Evolutionary conservation across 345 rosid genomes (phyloP).

Genomic region (Eutrema heterophyllum): DNA sequence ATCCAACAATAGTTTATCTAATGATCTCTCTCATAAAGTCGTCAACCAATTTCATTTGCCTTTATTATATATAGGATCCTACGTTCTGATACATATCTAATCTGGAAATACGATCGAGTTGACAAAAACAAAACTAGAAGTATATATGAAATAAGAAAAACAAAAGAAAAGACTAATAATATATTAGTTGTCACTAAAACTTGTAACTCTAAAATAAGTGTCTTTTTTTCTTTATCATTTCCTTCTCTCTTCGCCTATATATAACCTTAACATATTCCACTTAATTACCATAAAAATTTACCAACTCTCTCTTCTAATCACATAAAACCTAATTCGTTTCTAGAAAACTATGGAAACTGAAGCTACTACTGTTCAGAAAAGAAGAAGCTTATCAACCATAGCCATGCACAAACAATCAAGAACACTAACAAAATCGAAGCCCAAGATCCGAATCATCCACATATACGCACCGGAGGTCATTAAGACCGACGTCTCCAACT

Average conservation of each 20-base stretch:
- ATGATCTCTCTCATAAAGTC: background rate
- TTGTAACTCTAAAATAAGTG: background rate
- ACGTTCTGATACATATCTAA: constrained; percentile 2
- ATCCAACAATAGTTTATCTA: constrained; percentile 8
- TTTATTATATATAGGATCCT: background rate
- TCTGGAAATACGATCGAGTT: background rate
- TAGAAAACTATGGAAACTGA: constrained; percentile 30
- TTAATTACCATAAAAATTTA: constrained; percentile 28
- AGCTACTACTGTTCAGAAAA: constrained; percentile 23
- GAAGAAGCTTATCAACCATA: constrained; percentile 28
- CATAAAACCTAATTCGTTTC: constrained; percentile 3
- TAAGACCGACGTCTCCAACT: constrained; percentile 75
- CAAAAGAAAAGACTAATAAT: background rate
- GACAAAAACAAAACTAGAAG: background rate
- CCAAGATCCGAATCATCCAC: constrained; percentile 73
- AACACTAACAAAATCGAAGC: constrained; percentile 53
- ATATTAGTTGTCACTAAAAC: background rate
- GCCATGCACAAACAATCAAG: constrained; percentile 44
- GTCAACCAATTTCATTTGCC: background rate
- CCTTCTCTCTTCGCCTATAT: constrained; percentile 4
- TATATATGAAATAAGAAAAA: background rate
- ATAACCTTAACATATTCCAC: constrained; percentile 4
- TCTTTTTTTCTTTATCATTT: background rate
- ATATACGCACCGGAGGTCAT: constrained; percentile 86
- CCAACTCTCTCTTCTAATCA: constrained; percentile 25